Base-by-base conservation (phyloP, 306 rosid genomes). In the Ochetophila trinervis region DNA sequence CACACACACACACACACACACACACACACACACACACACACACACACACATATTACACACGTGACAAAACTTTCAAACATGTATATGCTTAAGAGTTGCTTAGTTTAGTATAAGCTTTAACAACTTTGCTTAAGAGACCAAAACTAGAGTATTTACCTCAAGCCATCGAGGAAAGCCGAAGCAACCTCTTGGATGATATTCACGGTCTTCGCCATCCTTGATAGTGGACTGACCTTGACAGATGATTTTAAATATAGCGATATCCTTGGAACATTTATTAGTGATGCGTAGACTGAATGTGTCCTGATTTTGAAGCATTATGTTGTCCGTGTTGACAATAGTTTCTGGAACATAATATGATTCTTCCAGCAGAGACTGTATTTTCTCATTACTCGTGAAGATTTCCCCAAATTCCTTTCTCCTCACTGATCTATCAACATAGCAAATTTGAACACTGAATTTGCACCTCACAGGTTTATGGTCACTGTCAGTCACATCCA, bases 401-500 rank as follows among this genome's bases (percentile, higher is more conserved):
- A 94, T 76, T 68, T 80, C 83, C 69, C 99, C 99, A 32, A 83
- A 78, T 79, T 86, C 90, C 70, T 78, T 82, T 83, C 99, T 84
- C 82, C 97, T 84, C 21, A 78, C 77, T 57, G 99, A 94, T 75
- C 94, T 86, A 83, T 94, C 96, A 64, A 77, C 95, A 73, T 90
- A 90, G 65, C 90, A 76, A 76, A 94, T 85, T 62, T 78, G 83
- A 47, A 94, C 70, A 69, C 78, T 65, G 78, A 90, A 85, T 78
- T 90, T 94, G 77, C 99, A 94, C 67, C 97, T 78, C 20, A 94
- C 95, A 14, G 99, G 99, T 74, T 94, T 94, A 85, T 94, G 99
- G 80, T 94, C 97, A 60, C 99, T 94, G 30, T 90, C 99, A 19
- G 87, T 94, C 85, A 94, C 99, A 64, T 94, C 99, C 99, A 90